Evolutionary conservation across 1,284 basidiomycete genomes (phyloP).

Genomic region (Dichomitus squalens): DNA sequence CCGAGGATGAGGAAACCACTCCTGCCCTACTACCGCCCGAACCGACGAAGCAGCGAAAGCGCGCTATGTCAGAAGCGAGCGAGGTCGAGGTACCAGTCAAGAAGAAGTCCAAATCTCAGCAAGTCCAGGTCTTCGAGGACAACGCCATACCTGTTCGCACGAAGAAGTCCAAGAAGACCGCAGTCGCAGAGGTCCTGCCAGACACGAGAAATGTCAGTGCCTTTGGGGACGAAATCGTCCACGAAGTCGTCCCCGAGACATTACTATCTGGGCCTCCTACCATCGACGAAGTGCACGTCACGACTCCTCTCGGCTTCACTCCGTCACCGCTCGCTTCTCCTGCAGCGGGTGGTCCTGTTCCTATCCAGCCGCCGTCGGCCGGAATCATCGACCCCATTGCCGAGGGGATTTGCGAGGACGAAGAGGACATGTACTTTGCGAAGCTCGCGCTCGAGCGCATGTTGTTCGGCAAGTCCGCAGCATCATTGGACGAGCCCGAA

Average conservation of each 20-base stretch:
- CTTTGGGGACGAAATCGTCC: constrained; percentile 36
- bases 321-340: constrained; percentile 12
- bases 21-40: constrained; percentile 16
- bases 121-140: constrained; percentile 28
- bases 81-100: constrained; percentile 35
- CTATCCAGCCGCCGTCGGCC: constrained; percentile 37
- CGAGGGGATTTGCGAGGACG: constrained; percentile 75
- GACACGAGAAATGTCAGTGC: constrained; percentile 7
- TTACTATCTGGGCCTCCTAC: constrained; percentile 52
- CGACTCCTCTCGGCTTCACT: constrained; percentile 38
- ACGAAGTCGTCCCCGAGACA: constrained; percentile 55
- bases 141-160: constrained; percentile 40
- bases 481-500: constrained; percentile 29
- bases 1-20: constrained; percentile 43
- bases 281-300: constrained; percentile 52
- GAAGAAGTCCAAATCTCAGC: constrained; percentile 35
- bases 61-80: constrained; percentile 30
- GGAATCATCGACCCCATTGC: constrained; percentile 55
- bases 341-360: constrained; percentile 36
- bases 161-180: constrained; percentile 46
- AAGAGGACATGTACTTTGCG: constrained; percentile 90
- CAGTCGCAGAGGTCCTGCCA: constrained; percentile 27
- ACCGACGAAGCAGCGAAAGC: constrained; percentile 26
- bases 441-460: constrained; percentile 60
- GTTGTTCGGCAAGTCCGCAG: constrained; percentile 30